These are phyloP conservation scores for Chenopodium suecicum DNA, from an alignment of 148 eudicot species.

Conservation along the genomic window DNA sequence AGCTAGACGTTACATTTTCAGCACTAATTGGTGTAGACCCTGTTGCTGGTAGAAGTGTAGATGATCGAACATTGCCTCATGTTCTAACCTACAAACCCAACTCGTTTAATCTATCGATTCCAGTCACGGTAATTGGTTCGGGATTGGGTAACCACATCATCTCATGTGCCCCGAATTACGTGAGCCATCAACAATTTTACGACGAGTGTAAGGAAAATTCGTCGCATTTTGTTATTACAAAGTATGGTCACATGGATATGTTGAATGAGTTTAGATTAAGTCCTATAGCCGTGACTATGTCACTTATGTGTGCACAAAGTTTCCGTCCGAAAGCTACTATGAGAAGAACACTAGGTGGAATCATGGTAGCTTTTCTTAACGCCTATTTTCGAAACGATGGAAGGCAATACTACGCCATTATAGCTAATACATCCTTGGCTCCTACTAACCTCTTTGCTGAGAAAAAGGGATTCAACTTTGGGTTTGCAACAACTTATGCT, in stretches of 20 bases:
- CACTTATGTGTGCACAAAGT: neutral
- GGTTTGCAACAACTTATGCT: neutral
- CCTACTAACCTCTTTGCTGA: neutral
- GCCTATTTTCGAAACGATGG: neutral
- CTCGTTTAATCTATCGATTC: conserved; percentile 13
- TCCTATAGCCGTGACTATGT: no score
- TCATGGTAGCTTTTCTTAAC: conserved; percentile 12
- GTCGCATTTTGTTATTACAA: conserved; percentile 8
- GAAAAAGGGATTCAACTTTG: neutral
- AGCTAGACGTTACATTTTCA: conserved; percentile 17
- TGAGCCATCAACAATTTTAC: conserved; percentile 16
- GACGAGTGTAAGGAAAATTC: neutral
- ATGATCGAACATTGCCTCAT: neutral
- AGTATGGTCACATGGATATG: conserved; percentile 18
- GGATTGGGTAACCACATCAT: neutral
- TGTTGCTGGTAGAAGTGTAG: conserved; percentile 27
- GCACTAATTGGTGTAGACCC: conserved; percentile 50
- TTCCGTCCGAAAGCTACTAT: neutral
- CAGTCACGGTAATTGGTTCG: conserved; percentile 12
- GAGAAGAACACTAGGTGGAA: conserved; percentile 16
- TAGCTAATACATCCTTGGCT: neutral
- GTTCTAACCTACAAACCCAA: neutral
- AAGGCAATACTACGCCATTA: neutral
- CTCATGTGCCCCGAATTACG: conserved; percentile 5
- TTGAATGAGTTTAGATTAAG: neutral